Evolutionary conservation across 2,329 filamentous ascomycete genomes (phyloP), one percentile per base, ranked within the genome.

Genomic region (Herpotrichia juniperi): DNA sequence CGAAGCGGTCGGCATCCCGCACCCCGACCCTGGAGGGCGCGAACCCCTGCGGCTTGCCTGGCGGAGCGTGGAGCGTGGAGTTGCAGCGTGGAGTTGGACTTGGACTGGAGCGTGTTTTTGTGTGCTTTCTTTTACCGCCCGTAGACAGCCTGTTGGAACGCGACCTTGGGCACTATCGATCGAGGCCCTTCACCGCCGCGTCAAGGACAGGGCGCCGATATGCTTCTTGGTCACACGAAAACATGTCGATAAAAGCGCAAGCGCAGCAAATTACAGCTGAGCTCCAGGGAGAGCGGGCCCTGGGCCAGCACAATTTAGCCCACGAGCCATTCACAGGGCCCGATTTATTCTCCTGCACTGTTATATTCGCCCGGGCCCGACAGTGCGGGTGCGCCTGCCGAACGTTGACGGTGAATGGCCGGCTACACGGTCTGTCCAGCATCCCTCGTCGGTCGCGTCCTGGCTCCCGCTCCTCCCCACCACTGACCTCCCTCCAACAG

Each of bases 221-320:
- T 40, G 40, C 25, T 40, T 32, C 32, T 21, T 37, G n/a, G 25
- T 37, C 42, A 30, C 40, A 50, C 34, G 34, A 37, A n/a, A 37
- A 7, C 22, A 40, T 32, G 28, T 16, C 37, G 34, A 35, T 3
- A 40, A 40, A 40, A 14, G 37, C 37, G 37, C 50, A 8, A 10
- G 2, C 17, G 30, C 48, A 59, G 59, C 61, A 63, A 56, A 64
- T 59, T 58, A 57, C 59, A 59, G 39, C 49, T 59, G 55, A 56
- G 51, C 53, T 56, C 51, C 45, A 51, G 51, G 43, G 43, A 28
- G 8, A 30, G 48, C 48, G 51, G 35, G 47, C 58, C 55, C 54
- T 52, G 61, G 46, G 59, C 57, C 56, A 46, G 30, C 39, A 42
- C 53, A 51, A 70, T 69, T 71, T 66, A 68, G 61, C 69, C 68